Percentiles rank a stretch among this genome's conserved stretches.
phyloP scores from a whole-genome alignment of 805 yeast species.

The Starmerella floricola region DNA sequence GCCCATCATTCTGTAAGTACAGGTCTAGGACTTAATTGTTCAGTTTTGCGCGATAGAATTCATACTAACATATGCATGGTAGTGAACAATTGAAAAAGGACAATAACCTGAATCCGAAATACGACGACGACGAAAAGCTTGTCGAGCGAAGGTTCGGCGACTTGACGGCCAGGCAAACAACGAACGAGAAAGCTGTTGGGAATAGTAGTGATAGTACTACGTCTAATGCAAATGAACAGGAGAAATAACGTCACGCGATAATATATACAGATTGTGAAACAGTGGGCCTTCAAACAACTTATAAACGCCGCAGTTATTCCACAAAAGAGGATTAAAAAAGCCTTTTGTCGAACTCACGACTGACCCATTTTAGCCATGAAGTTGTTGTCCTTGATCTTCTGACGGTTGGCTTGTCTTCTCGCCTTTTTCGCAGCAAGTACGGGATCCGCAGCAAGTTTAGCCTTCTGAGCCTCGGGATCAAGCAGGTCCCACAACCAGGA shows the following conservation, averaged over 20 bases:
- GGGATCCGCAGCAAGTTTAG: slow-evolving; percentile 46
- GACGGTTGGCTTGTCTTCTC: slow-evolving; percentile 55
- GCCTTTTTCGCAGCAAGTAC: slow-evolving; percentile 56
- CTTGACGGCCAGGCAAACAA: slow-evolving; percentile 1
- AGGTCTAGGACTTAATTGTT: too few relatives aligned
- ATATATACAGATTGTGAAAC: background rate
- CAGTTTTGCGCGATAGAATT: background rate
- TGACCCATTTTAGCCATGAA: slow-evolving; percentile 49
- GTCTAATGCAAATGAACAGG: too few relatives aligned
- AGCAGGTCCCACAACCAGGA: slow-evolving; percentile 86
- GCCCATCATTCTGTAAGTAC: slow-evolving; percentile 24
- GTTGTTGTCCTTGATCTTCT: slow-evolving; percentile 63
- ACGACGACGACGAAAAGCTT: slow-evolving; percentile 15
- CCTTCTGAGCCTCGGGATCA: slow-evolving; percentile 51
- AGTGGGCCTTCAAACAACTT: background rate
- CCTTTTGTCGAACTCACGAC: background rate
- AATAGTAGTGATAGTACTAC: too few relatives aligned
- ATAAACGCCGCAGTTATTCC: too few relatives aligned
- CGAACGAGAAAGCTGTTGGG: background rate
- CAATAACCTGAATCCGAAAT: slow-evolving; percentile 23
- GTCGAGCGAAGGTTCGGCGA: slow-evolving; percentile 15
- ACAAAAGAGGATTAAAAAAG: too few relatives aligned
- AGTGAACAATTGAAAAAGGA: slow-evolving; percentile 25
- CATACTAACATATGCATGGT: background rate
- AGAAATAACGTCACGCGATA: too few relatives aligned